phyloP scores from a whole-genome alignment of 2,329 filamentous ascomycete species.

The Fusarium palustre region DNA sequence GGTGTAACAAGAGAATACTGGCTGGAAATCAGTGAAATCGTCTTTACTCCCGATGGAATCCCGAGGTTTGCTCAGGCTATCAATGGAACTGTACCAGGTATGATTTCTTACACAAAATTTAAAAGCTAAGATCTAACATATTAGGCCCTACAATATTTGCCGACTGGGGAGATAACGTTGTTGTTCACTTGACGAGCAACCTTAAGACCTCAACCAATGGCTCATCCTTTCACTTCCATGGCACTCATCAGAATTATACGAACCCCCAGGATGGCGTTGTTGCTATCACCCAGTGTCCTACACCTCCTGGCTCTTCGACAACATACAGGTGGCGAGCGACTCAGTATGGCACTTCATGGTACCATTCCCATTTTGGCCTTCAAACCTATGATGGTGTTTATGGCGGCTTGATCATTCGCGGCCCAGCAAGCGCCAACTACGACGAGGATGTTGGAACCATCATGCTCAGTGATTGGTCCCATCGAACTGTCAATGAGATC shows the following conservation, averaged over 20 bases:
- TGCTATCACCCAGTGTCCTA: conserved; percentile 62
- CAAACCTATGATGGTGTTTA: conserved; percentile 67
- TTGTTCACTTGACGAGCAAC: conserved; percentile 66
- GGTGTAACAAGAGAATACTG: conserved; percentile 64
- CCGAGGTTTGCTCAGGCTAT: conserved; percentile 58
- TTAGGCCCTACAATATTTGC: conserved; percentile 65
- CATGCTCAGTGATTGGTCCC: conserved; percentile 70
- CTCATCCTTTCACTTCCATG: conserved; percentile 73
- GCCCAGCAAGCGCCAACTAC: conserved; percentile 69
- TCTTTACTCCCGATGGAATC: conserved; percentile 61
- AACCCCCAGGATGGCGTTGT: conserved; percentile 69
- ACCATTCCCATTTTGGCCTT: conserved; percentile 69
- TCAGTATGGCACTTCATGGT: conserved; percentile 68
- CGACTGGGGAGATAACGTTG: conserved; percentile 63
- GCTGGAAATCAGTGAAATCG: conserved; percentile 57
- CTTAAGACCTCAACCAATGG: conserved; percentile 61
- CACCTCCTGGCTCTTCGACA: conserved; percentile 62
- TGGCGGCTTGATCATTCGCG: conserved; percentile 71
- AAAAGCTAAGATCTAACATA: conserved; percentile 6
- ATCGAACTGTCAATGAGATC: conserved; percentile 56
- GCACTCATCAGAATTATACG: conserved; percentile 66
- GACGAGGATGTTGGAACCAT: conserved; percentile 72
- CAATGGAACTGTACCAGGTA: conserved; percentile 68
- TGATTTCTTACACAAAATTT: no score
- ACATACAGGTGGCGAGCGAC: conserved; percentile 70